Base-by-base conservation (phyloP, 2,329 filamentous ascomycete species). In the Cercospora janseana region DNA sequence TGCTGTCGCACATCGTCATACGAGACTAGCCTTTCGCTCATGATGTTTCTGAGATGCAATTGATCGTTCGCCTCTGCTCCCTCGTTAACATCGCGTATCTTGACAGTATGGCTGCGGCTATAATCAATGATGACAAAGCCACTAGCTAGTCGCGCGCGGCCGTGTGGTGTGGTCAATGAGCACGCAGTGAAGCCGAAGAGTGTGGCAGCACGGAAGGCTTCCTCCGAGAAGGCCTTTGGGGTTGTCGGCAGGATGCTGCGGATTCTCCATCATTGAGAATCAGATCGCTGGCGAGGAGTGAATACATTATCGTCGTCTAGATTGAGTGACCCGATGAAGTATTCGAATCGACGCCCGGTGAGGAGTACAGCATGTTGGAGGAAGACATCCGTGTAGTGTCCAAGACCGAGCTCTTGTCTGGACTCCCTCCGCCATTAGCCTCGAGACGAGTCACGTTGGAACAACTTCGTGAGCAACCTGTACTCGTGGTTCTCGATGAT, bases 371-470 rank as follows among this genome's bases (percentile, higher is more conserved):
- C 16, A 37, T 3, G 15, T 38, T 31, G 20, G 35, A 38, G 29
- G 47, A 38, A 20, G 47, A 45, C 8, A 13, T 32, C 16, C 27
- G 28, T 37, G 27, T 24, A 4, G 32, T 44, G 15, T 35, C 47
- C 0, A 50, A 45, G 29, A 28, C 38, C 16, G 47, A 50, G 6
- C 10, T 50, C n/a, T 34, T 50, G 8, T 31, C 47, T 16, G 29
- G 38, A 15, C 40, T 50, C 13, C 38, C 38, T 13, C 28, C 37
- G 23, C 9, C 28, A 6, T 28, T 40, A 44, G 47, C 47, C 38
- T 45, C 47, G 40, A 50, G 38, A 38, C 46, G 46, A 42, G 46
- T 49, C 20, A 29, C 46, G 20, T 16, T n/a, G n/a, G 16, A 18
- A 18, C n/a, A n/a, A n/a, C n/a, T n/a, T n/a, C n/a, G n/a, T n/a